Conservation (phyloP, 176 grass and related monocot genomes). For the Carex cristatella region DNA sequence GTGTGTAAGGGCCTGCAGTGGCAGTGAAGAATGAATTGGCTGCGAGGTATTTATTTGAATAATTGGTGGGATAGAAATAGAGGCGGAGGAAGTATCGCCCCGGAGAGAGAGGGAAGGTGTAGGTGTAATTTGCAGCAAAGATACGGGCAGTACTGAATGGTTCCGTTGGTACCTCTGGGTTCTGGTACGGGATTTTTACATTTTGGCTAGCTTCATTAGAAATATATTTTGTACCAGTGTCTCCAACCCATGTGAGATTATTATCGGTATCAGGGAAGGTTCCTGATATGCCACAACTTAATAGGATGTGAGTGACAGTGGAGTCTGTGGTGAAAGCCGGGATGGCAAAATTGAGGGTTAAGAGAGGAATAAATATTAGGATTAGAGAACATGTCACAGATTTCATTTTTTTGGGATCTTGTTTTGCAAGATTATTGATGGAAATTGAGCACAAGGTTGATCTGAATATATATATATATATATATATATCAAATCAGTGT, state of each 20-base stretch:
- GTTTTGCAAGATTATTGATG: not conserved
- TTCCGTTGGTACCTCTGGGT: constrained; percentile 5
- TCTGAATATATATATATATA: too few species aligned
- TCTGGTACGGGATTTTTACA: not conserved
- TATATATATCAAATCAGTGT: not conserved
- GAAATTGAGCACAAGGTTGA: not conserved
- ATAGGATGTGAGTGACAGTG: constrained; percentile 11
- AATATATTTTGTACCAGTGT: constrained; percentile 38
- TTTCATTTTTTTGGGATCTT: not conserved
- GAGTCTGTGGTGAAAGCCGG: constrained; percentile 21
- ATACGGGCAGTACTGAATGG: constrained; percentile 34
- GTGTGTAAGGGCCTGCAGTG: constrained; percentile 4
- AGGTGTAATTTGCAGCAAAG: constrained; percentile 61
- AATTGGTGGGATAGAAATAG: constrained; percentile 51
- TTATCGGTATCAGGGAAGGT: not conserved
- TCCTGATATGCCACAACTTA: constrained; percentile 34
- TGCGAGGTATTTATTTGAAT: constrained; percentile 7
- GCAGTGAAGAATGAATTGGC: constrained; percentile 43
- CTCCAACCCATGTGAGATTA: constrained; percentile 32
- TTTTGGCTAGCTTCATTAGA: constrained; percentile 22
- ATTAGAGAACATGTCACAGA: constrained; percentile 10
- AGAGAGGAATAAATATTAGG: constrained; percentile 8
- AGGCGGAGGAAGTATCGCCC: constrained; percentile 72
- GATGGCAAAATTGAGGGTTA: not conserved
- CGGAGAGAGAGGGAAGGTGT: constrained; percentile 36